phyloP scores from a whole-genome alignment of 106 monocot genomes.

The Ottelia alismoides region DNA sequence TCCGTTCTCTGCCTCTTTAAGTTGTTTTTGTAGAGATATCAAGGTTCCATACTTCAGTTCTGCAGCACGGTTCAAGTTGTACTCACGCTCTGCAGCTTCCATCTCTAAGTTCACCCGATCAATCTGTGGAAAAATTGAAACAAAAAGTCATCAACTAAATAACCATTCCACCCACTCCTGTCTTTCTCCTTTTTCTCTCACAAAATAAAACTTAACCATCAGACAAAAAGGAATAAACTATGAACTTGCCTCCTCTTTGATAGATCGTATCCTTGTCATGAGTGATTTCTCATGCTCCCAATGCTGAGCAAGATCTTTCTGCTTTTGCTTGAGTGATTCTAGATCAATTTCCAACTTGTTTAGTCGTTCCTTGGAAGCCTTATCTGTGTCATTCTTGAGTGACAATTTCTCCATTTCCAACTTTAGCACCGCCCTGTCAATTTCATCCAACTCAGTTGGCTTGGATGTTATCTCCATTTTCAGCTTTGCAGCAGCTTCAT shows the following conservation, averaged over 20 bases:
- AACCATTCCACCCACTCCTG: too few relatives aligned
- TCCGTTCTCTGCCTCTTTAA: constrained; percentile 65
- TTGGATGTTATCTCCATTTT: constrained; percentile 98
- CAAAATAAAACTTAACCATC: too few relatives aligned
- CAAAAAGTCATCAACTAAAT: not conserved
- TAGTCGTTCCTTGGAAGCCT: constrained; percentile 76
- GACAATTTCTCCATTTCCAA: constrained; percentile 98
- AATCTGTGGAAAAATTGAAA: constrained; percentile 23
- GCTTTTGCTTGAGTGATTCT: constrained; percentile 51
- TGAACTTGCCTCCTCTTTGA: constrained; percentile 70
- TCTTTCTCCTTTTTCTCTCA: too few relatives aligned
- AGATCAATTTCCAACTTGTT: constrained; percentile 78
- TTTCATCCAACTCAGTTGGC: constrained; percentile 89
- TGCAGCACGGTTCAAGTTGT: constrained; percentile 79
- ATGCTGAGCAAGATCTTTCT: constrained; percentile 47
- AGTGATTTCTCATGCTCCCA: constrained; percentile 84
- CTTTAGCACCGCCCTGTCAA: constrained; percentile 84
- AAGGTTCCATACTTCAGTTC: constrained; percentile 90
- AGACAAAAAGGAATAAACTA: not conserved
- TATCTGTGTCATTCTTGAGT: constrained; percentile 81
- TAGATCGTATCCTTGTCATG: constrained; percentile 72
- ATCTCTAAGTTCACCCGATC: constrained; percentile 95
- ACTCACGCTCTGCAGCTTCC: constrained; percentile 89
- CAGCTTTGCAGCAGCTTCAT: constrained; percentile 85
- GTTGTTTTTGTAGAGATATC: constrained; percentile 64